Evolutionary conservation across 805 yeast genomes (phyloP), one percentile per base, ranked within the genome.

Genomic region (Myxozyma mucilagina): DNA sequence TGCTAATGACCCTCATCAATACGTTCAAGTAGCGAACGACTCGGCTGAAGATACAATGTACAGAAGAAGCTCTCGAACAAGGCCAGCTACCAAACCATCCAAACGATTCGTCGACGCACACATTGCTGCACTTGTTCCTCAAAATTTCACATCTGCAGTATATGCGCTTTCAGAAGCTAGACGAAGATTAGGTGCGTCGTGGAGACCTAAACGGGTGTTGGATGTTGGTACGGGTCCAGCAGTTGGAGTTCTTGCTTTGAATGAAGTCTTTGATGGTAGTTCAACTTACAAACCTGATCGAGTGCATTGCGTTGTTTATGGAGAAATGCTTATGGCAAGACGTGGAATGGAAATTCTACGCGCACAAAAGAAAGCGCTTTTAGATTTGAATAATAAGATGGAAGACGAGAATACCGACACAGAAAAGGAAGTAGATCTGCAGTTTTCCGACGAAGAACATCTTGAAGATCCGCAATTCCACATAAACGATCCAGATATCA

Each of bases 171-270:
- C 72, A 32, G 98, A 93, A 67, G 74, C 91, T 39, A 78, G 82
- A 66, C 78, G 79, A 47, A 77, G 92, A 44, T 72, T 80, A 20
- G 87, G 85, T 0, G 74, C 71, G 0, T 51, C 64, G 0, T 89
- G 90, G 76, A 73, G 73, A 24, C 97, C 97, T 0, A 70, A 80
- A 34, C 77, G 82, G 4, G 82, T 94, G 0, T 77, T 94, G 53
- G 96, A 90, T 69, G 82, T 90, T 13, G 93, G 97, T 0, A 85
- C 81, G 70, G 98, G 99, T 0, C 98, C 99, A 0, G 93, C 90
- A 1, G 87, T 96, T 0, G 97, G 97, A 1, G 84, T 94, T 78
- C 75, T 92, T 14, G 98, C 96, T 0, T 76, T 91, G 55, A 90
- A 92, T 70, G 97, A 91, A 69, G 68, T 92, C 0, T 83, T 90